phyloP scores from a whole-genome alignment of 2,329 filamentous ascomycete species.

The Paracoccidioides lutzii region DNA sequence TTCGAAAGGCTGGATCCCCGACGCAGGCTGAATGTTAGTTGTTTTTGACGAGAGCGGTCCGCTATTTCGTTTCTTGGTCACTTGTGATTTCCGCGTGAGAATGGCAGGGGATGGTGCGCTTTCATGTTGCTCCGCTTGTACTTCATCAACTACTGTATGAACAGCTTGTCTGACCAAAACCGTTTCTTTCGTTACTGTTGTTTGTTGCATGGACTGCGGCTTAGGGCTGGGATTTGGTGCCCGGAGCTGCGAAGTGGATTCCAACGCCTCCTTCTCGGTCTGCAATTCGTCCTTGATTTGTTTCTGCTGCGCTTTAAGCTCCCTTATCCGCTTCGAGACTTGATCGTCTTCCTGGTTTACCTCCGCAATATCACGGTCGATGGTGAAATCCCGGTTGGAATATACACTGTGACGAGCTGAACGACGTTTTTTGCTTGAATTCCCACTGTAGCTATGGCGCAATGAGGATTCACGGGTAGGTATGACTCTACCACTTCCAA shows the following conservation, averaged over 20 bases:
- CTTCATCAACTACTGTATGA: constrained; percentile 18
- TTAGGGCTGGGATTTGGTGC: constrained; percentile 14
- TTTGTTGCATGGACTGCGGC: constrained; percentile 7
- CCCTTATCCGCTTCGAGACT: constrained; percentile 44
- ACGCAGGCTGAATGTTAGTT: constrained; percentile 16
- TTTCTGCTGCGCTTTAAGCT: constrained; percentile 45
- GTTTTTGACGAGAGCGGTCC: constrained; percentile 19
- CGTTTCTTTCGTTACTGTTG: background rate
- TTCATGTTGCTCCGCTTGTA: constrained; percentile 36
- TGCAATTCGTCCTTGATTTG: constrained; percentile 39
- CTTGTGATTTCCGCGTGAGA: constrained; percentile 43
- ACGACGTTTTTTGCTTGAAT: constrained; percentile 41
- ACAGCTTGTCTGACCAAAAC: background rate
- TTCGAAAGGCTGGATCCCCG: constrained; percentile 14
- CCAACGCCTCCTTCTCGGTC: constrained; percentile 21
- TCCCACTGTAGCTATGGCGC: constrained; percentile 40
- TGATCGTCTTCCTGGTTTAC: constrained; percentile 38
- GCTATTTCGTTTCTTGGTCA: constrained; percentile 15
- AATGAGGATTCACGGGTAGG: constrained; percentile 57
- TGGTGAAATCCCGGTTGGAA: constrained; percentile 27
- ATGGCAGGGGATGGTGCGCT: constrained; percentile 59
- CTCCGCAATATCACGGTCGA: constrained; percentile 28
- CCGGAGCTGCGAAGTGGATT: constrained; percentile 9
- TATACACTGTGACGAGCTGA: constrained; percentile 35
- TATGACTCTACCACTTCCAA: constrained; percentile 43